These are phyloP conservation scores for Peronospora tabacina DNA, from an alignment of 352 stramenopile species.

Conservation along the genomic window DNA sequence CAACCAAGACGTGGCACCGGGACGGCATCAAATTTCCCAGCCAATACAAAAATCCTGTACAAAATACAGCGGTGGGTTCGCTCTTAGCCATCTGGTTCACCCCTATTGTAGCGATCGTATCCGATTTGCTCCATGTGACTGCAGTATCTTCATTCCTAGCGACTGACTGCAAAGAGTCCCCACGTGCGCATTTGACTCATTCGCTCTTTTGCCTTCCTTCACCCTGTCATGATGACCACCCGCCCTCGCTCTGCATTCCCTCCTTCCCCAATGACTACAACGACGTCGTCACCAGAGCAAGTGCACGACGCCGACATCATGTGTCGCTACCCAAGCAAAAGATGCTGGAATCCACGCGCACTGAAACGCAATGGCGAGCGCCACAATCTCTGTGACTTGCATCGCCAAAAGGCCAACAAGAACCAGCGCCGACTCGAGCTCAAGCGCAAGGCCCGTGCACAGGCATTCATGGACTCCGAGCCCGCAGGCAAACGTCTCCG, in stretches of 20 bases:
- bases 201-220: conserved; percentile 17
- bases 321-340: conserved; percentile 49
- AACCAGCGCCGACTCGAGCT: conserved; percentile 59
- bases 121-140: conserved; percentile 15
- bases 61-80: neutral
- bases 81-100: conserved; percentile 14
- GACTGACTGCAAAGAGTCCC: neutral
- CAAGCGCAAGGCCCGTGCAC: conserved; percentile 27
- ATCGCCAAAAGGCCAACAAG: conserved; percentile 56
- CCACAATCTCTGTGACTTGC: conserved; percentile 52
- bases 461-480: conserved; percentile 10
- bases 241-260: neutral
- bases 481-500: conserved; percentile 9
- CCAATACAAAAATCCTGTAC: neutral
- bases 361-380: conserved; percentile 40
- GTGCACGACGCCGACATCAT: conserved; percentile 18
- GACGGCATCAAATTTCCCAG: conserved; percentile 4
- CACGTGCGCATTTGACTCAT: conserved; percentile 4
- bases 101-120: conserved; percentile 18
- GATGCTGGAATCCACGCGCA: conserved; percentile 34
- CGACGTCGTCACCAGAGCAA: conserved; percentile 1
- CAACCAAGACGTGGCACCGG: neutral
- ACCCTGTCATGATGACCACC: neutral
- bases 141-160: conserved; percentile 16
- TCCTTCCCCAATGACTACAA: neutral